phyloP scores from a whole-genome alignment of 129 eudicot genomes.

The Sambucus nigra region DNA sequence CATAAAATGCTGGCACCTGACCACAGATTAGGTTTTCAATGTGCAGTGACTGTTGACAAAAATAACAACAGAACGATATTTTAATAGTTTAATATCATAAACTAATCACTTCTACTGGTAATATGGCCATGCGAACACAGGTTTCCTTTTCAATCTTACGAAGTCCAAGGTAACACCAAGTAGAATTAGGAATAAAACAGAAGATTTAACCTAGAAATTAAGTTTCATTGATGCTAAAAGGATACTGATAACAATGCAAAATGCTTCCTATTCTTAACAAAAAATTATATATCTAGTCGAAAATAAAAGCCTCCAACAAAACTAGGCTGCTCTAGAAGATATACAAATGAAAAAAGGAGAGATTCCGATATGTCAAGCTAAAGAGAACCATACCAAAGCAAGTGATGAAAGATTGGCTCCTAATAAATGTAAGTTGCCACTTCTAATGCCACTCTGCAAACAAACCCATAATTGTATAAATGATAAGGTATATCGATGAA shows the following conservation, averaged over 20 bases:
- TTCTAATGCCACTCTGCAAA: conserved; percentile 36
- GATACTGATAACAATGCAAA: not conserved
- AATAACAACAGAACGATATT: too few species aligned
- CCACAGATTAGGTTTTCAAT: too few species aligned
- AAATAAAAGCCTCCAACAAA: too few species aligned
- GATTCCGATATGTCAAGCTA: not conserved
- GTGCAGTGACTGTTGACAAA: too few species aligned
- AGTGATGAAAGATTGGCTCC: conserved; percentile 35
- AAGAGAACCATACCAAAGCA: conserved; percentile 45
- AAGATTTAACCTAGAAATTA: not conserved
- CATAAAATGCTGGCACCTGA: too few species aligned
- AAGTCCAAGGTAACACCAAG: not conserved
- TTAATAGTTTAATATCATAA: not conserved
- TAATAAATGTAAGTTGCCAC: conserved; percentile 29
- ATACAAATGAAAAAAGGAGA: not conserved
- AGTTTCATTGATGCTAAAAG: not conserved
- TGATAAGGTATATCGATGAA: not conserved
- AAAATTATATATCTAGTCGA: not conserved
- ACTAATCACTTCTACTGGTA: too few species aligned
- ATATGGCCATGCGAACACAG: not conserved
- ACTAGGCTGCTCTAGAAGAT: not conserved
- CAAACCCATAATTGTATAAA: conserved; percentile 7
- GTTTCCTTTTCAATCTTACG: not conserved
- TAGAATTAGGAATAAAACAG: not conserved
- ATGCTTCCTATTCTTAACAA: not conserved